Base-by-base conservation (phyloP, 805 yeast genomes). In the Pichia heedii region DNA sequence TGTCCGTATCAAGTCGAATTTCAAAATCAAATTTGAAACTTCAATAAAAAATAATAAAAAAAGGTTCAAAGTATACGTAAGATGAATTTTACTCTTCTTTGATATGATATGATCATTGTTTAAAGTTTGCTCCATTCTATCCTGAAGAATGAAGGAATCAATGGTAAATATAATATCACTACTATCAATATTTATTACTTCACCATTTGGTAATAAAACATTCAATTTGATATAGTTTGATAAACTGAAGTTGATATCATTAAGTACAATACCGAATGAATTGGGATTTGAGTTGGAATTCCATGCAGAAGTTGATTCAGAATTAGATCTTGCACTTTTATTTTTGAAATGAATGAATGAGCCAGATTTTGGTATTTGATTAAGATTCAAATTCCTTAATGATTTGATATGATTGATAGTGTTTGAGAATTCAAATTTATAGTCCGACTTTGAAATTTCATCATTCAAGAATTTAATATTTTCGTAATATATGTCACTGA, bases 141-240 rank as follows among this genome's bases (percentile, higher is more conserved):
- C 11, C 4, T 36, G 18, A n/a, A 34, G 33, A 4, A 54, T 39
- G 27, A 54, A 52, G 3, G 42, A 32, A 12, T 47, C 46, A n/a
- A 48, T 22, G 13, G 39, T 32, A 34, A 56, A 54, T 1, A 44
- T 73, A 46, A 80, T 79, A 61, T 67, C 72, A 37, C 62, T 66
- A 29, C 67, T 74, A 5, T 69, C 66, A 5, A 72, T 69, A 16
- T 68, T 71, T 4, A 71, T 73, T 46, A 77, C 80, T 47, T 80
- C 82, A 16, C 73, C 71, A 29, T 65, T 43, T 10, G 53, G 41
- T 32, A 49, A 37, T 18, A 55, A 39, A 3, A 54, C 45, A 13
- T 42, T 29, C 19, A 42, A 36, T 5, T 22, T 32, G 13, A 39
- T 34, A 11, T 27, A 19, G 7, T 39, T 41, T 1, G 40, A 37